Evolutionary conservation across 768 basidiomycete genomes (phyloP).

Genomic region (Coprinopsis strossmayeri): DNA sequence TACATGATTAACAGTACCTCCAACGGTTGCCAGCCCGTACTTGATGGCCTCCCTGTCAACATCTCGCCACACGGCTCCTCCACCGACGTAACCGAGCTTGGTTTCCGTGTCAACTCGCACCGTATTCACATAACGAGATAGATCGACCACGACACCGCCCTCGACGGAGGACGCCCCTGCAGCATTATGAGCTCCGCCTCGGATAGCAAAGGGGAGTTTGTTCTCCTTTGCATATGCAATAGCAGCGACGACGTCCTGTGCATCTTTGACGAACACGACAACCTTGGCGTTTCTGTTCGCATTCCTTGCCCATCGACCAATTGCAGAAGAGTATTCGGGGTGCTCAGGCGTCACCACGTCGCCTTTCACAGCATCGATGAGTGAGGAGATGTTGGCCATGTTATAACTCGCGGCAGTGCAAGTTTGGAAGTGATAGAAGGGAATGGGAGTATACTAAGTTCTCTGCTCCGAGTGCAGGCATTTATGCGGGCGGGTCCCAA

Average conservation of each 20-base stretch:
- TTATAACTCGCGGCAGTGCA: background rate
- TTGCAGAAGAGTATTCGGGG: constrained; percentile 27
- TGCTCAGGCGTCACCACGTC: constrained; percentile 33
- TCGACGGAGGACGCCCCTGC: constrained; percentile 36
- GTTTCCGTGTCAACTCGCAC: constrained; percentile 31
- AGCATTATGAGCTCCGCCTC: constrained; percentile 41
- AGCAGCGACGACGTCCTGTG: constrained; percentile 30
- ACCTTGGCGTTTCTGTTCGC: constrained; percentile 30
- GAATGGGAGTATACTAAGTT: too few species aligned
- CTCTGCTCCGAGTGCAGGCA: too few species aligned
- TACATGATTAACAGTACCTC: constrained; percentile 41
- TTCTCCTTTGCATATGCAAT: constrained; percentile 29
- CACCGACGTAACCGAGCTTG: constrained; percentile 33
- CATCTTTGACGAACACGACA: constrained; percentile 36
- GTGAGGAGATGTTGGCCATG: background rate
- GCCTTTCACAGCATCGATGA: constrained; percentile 24
- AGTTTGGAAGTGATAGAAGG: background rate
- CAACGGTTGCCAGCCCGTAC: constrained; percentile 40
- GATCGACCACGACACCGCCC: constrained; percentile 44
- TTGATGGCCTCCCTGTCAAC: constrained; percentile 37
- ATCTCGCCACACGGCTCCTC: constrained; percentile 37
- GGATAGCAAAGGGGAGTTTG: constrained; percentile 32
- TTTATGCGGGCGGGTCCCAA: too few species aligned
- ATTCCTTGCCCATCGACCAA: constrained; percentile 38
- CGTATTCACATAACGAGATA: constrained; percentile 31